A percentile compares a stretch with the other conserved stretches of the same genome.
Conservation (phyloP, 352 stramenopile genomes). For the Pythium aristosporum region DNA sequence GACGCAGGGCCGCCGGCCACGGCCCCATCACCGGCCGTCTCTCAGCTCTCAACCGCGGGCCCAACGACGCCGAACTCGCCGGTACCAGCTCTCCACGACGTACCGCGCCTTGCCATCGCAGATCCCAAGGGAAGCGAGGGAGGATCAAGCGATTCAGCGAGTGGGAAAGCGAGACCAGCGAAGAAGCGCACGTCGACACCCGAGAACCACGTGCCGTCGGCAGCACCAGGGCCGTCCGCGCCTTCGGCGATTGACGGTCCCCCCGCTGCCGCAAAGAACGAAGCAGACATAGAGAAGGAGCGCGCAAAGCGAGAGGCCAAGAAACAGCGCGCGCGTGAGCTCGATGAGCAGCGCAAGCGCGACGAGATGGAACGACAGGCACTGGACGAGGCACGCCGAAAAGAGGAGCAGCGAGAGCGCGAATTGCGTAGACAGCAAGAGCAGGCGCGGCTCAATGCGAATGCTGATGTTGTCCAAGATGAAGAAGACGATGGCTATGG, state of each 20-base stretch:
- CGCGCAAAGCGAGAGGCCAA: constrained; percentile 48
- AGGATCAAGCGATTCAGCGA: constrained; percentile 7
- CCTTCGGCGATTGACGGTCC: constrained; percentile 11
- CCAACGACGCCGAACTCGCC: constrained; percentile 19
- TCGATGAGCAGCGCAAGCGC: constrained; percentile 46
- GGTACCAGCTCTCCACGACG: constrained; percentile 21
- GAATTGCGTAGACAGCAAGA: constrained; percentile 53
- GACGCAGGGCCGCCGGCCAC: neutral
- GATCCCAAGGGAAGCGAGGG: constrained; percentile 39
- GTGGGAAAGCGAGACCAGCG: constrained; percentile 30
- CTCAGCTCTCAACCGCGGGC: constrained; percentile 8
- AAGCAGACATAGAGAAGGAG: constrained; percentile 40
- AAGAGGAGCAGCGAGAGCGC: constrained; percentile 46
- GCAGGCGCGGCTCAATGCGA: constrained; percentile 58
- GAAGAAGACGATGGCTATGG: constrained; percentile 64
- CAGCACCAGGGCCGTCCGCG: neutral
- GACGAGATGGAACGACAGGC: constrained; percentile 52
- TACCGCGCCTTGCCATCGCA: constrained; percentile 46
- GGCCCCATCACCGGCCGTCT: constrained; percentile 5
- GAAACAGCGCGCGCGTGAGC: constrained; percentile 45
- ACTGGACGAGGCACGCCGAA: constrained; percentile 40
- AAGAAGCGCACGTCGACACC: constrained; percentile 47
- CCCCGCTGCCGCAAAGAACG: constrained; percentile 30
- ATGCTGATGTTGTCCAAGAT: constrained; percentile 68
- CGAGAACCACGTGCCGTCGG: constrained; percentile 1